Evolutionary conservation across 768 basidiomycete species (phyloP).

Genomic region (Solioccasus polychromus): DNA sequence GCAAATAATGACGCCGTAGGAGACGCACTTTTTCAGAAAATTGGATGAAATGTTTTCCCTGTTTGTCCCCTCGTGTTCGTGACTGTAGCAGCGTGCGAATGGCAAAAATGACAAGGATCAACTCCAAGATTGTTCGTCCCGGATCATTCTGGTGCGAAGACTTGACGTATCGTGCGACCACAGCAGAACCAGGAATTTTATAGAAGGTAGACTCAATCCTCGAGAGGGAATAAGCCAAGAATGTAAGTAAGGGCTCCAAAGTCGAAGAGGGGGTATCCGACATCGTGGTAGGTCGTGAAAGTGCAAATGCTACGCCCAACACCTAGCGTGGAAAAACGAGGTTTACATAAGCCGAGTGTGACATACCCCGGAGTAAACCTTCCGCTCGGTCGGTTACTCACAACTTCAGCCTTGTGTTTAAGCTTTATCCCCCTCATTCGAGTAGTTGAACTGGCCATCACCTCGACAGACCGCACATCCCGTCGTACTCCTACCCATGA

Average conservation of each 20-base stretch:
- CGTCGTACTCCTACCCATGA: no score
- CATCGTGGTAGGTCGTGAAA: slow-evolving; percentile 29
- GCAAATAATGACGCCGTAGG: not conserved
- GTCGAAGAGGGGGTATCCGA: slow-evolving; percentile 32
- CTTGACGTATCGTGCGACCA: slow-evolving; percentile 87
- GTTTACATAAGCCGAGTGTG: slow-evolving; percentile 18
- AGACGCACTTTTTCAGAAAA: slow-evolving; percentile 82
- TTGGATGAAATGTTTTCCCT: slow-evolving; percentile 85
- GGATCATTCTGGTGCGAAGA: slow-evolving; percentile 97
- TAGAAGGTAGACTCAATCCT: slow-evolving; percentile 66
- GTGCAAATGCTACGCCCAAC: not conserved
- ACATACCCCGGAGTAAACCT: no score
- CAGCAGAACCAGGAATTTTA: slow-evolving; percentile 76
- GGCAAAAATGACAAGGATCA: slow-evolving; percentile 85
- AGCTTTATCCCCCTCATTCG: no score
- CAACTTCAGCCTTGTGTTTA: no score
- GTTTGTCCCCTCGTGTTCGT: slow-evolving; percentile 81
- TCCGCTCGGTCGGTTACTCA: no score
- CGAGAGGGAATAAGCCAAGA: slow-evolving; percentile 60
- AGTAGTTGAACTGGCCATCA: no score
- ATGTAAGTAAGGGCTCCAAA: slow-evolving; percentile 55
- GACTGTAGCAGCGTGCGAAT: slow-evolving; percentile 88
- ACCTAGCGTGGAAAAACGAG: not conserved
- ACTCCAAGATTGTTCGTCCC: slow-evolving; percentile 83
- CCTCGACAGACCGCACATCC: no score